phyloP scores from a whole-genome alignment of 805 yeast genomes.

The Suhomyces faveliae region DNA sequence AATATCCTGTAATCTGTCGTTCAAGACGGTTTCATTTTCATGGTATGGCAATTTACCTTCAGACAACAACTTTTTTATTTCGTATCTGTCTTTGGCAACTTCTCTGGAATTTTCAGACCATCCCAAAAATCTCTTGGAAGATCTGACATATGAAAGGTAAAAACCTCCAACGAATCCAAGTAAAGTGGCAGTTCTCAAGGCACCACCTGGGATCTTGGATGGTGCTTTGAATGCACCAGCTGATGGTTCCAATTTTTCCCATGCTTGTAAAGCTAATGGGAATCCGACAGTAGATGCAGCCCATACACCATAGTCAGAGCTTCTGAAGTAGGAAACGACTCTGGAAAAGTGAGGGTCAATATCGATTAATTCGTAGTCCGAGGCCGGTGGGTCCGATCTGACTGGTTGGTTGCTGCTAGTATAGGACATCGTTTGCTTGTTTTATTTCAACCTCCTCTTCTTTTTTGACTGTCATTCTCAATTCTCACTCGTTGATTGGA shows the following conservation, averaged over 20 bases:
- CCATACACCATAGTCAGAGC: slow-evolving; percentile 58
- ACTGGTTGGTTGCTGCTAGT: slow-evolving; percentile 39
- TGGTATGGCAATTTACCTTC: slow-evolving; percentile 69
- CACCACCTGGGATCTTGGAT: slow-evolving; percentile 52
- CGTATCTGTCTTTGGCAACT: slow-evolving; percentile 69
- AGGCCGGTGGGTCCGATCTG: slow-evolving; percentile 33
- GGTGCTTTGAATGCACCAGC: slow-evolving; percentile 44
- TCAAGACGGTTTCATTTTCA: slow-evolving; percentile 50
- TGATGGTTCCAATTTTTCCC: slow-evolving; percentile 45
- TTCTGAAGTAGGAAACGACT: slow-evolving; percentile 71
- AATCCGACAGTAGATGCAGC: slow-evolving; percentile 41
- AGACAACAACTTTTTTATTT: slow-evolving; percentile 64
- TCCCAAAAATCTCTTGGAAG: slow-evolving; percentile 76
- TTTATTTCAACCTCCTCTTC: slow-evolving; percentile 1
- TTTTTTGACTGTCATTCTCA: slow-evolving; percentile 15
- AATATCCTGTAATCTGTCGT: slow-evolving; percentile 68
- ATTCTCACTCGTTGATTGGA: slow-evolving; percentile 40
- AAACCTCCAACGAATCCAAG: slow-evolving; percentile 76
- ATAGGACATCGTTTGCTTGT: slow-evolving; percentile 34
- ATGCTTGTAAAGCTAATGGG: slow-evolving; percentile 39
- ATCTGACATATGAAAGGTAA: slow-evolving; percentile 62
- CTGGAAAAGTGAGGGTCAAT: slow-evolving; percentile 73
- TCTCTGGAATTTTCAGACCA: slow-evolving; percentile 70
- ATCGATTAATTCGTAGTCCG: slow-evolving; percentile 59
- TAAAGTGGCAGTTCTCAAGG: slow-evolving; percentile 57